These are phyloP conservation scores for Pyronema domesticum DNA, from an alignment of 495 filamentous ascomycete genomes.

Conservation along the genomic window DNA sequence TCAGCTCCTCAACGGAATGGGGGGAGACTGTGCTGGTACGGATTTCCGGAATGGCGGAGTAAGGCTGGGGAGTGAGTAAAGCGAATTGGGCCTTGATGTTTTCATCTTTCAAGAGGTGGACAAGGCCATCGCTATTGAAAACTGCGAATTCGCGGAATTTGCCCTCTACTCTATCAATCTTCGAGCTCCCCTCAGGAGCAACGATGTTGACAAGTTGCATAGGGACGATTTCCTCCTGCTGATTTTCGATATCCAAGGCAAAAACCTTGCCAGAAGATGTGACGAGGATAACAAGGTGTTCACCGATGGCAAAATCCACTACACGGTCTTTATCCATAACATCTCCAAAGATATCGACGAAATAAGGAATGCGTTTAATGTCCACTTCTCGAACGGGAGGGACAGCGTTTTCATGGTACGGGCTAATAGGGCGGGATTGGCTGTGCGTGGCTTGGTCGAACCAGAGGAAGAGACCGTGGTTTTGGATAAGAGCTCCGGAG, in stretches of 20 bases:
- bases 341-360: neutral
- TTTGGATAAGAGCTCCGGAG: constrained; percentile 17
- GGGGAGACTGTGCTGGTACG: constrained; percentile 4
- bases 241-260: constrained; percentile 7
- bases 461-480: constrained; percentile 16
- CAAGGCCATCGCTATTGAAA: constrained; percentile 18
- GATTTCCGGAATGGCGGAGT: neutral
- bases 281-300: constrained; percentile 16
- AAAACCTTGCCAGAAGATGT: constrained; percentile 20
- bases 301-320: constrained; percentile 18
- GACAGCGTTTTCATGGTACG: neutral
- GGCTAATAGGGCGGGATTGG: neutral
- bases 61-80: neutral
- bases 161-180: constrained; percentile 8
- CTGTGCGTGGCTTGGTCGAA: neutral
- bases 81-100: neutral
- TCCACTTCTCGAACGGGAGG: neutral
- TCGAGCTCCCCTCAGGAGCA: constrained; percentile 7
- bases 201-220: constrained; percentile 17
- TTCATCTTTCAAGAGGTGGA: constrained; percentile 11
- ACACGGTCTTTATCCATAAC: neutral
- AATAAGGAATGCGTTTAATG: neutral
- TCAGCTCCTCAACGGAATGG: constrained; percentile 7
- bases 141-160: constrained; percentile 18
- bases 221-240: neutral